Conservation (phyloP, 23 red algal species). For the Gracilaria caudata region DNA sequence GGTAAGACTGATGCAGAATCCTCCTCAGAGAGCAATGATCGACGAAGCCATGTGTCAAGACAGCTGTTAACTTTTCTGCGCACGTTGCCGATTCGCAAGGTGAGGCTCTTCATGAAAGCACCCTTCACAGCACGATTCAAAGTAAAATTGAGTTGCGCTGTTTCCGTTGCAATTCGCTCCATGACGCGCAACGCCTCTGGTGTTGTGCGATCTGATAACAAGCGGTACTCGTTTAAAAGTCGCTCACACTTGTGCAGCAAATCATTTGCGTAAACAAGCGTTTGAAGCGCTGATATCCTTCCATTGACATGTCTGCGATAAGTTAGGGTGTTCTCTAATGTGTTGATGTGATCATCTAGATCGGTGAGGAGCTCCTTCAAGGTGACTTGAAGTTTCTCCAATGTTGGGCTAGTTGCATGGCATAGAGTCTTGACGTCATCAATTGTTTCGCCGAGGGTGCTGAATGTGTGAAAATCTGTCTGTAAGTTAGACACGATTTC, state of each 20-base stretch:
- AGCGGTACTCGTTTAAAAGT: constrained; percentile 44
- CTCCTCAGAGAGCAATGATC: constrained; percentile 31
- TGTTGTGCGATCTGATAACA: constrained; percentile 9
- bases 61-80: constrained; percentile 41
- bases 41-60: constrained; percentile 66
- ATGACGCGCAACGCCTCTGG: constrained; percentile 52
- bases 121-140: constrained; percentile 47
- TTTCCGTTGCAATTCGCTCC: constrained; percentile 69
- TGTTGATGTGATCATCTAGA: constrained; percentile 42
- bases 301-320: constrained; percentile 42
- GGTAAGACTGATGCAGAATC: constrained; percentile 35
- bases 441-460: constrained; percentile 52
- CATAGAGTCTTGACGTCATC: constrained; percentile 41
- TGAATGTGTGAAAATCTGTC: constrained; percentile 66
- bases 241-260: constrained; percentile 81
- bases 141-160: constrained; percentile 56
- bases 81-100: constrained; percentile 41
- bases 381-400: constrained; percentile 35
- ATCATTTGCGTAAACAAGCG: constrained; percentile 54
- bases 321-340: constrained; percentile 36
- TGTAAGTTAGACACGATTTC: constrained; percentile 60
- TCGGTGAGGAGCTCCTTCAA: constrained; percentile 42
- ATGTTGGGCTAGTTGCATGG: constrained; percentile 15
- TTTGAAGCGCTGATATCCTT: constrained; percentile 40
- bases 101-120: constrained; percentile 29